These are phyloP conservation scores for Mucor circinelloides DNA, from an alignment of 371 early-diverging fungal species.

Conservation along the genomic window DNA sequence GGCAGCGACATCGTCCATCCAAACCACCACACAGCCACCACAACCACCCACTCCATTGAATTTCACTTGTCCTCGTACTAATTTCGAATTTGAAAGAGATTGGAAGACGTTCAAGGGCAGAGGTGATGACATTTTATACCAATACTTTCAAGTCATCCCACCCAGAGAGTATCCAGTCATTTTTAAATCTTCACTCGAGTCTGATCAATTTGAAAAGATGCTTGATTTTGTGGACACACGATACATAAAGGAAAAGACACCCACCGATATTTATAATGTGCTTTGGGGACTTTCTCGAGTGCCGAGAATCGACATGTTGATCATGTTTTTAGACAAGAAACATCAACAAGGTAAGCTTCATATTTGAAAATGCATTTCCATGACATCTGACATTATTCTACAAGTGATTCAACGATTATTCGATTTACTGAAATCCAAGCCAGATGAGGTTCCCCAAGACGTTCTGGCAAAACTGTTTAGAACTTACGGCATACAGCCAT, in stretches of 20 bases:
- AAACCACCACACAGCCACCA: neutral
- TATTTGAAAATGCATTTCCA: neutral
- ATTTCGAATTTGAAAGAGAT: constrained; percentile 77
- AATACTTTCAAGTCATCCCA: constrained; percentile 74
- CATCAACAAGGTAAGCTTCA: constrained; percentile 56
- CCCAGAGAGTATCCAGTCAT: constrained; percentile 53
- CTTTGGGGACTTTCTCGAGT: constrained; percentile 56
- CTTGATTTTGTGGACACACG: constrained; percentile 51
- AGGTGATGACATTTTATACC: constrained; percentile 57
- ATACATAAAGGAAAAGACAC: constrained; percentile 41
- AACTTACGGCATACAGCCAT: neutral
- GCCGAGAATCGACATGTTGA: constrained; percentile 66
- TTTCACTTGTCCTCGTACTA: constrained; percentile 52
- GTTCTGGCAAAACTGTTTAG: constrained; percentile 1
- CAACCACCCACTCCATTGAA: constrained; percentile 12
- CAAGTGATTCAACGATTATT: constrained; percentile 8
- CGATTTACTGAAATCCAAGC: neutral
- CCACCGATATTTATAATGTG: constrained; percentile 41
- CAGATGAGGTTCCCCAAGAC: neutral
- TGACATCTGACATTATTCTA: neutral
- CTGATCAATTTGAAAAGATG: constrained; percentile 68
- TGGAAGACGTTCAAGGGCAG: constrained; percentile 66
- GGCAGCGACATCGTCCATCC: neutral
- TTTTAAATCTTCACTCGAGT: constrained; percentile 77
- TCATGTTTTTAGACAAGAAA: constrained; percentile 63